Base-by-base conservation (phyloP, 352 stramenopile species). In the Globisporangium canariense region DNA sequence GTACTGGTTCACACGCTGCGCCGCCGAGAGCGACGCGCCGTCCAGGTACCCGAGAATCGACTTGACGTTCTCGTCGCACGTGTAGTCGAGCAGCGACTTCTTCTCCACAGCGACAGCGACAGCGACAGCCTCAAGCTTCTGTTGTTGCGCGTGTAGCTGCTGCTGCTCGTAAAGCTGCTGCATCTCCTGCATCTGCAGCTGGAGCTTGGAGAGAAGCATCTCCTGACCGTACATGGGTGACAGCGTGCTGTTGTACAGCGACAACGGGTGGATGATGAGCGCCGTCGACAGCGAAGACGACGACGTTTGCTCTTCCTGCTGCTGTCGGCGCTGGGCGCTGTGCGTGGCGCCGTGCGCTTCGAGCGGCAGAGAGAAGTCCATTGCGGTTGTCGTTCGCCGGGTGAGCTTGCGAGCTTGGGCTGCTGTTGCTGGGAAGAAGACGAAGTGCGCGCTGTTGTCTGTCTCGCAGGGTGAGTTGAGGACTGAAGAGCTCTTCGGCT, bases 191-290 rank as follows among this genome's bases (percentile, higher is more conserved):
- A 47, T 57, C 54, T 76, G 62, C 67, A 80, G 73, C n/a, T 53
- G 18, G 62, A 66, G 73, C 55, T 61, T 68, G 36, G 60, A 65
- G 28, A 71, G 68, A 22, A 71, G 63, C 74, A 75, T 86, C 22
- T 88, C 68, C 1, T 77, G 65, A 20, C 56, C 61, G 58, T 77
- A 77, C 28, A 64, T 67, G 7, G 74, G 66, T 18, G 75, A 81
- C 20, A 68, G 45, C 28, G 64, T 63, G 8, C 64, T 60, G 64
- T 67, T 73, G 53, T 72, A 78, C 16, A 82, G 68, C 36, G 79
- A 82, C 54, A 90, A 62, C 61, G 83, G 83, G 63, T 92, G 83
- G 38, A 89, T 64, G 60, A 92, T 90, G n/a, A 92, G 69, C 32
- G 79, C 83, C 22, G 64, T 65, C 40, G 64, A 64, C 32, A 49